Evolutionary conservation across 129 eudicot genomes (phyloP).

Genomic region (Chrysanthemum makinoi): DNA sequence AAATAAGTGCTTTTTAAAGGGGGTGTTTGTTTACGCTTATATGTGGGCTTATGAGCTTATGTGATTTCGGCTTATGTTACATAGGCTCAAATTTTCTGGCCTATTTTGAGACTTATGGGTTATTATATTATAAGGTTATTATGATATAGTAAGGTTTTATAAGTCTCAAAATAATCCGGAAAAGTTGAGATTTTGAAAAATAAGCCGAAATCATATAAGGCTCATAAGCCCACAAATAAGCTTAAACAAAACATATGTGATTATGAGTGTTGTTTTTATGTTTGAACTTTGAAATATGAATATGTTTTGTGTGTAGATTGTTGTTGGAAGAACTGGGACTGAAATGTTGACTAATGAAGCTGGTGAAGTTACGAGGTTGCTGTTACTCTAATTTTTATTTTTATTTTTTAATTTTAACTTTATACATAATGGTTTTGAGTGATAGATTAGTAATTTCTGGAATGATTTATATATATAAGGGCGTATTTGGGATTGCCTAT

Average conservation of each 20-base stretch:
- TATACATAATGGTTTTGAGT: neutral
- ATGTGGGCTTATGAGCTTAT: neutral
- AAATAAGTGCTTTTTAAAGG: neutral
- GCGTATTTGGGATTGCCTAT: no score
- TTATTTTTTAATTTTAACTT: neutral
- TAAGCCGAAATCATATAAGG: no score
- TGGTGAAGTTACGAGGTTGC: conserved; percentile 24
- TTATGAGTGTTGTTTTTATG: neutral
- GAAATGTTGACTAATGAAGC: conserved; percentile 27
- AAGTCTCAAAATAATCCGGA: no score
- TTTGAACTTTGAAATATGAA: no score
- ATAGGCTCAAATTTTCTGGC: no score
- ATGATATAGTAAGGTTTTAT: neutral
- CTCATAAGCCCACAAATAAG: no score
- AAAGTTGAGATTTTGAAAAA: no score
- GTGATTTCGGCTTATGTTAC: no score
- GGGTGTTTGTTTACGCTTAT: neutral
- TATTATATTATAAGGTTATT: neutral
- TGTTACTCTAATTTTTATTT: no score
- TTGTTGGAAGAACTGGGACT: conserved; percentile 21
- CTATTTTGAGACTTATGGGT: neutral
- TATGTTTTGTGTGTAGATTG: conserved; percentile 14
- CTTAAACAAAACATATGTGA: neutral
- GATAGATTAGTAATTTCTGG: no score
- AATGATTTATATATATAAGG: no score